phyloP scores from a whole-genome alignment of 768 basidiomycete species.

The Termitomyces sp. region DNA sequence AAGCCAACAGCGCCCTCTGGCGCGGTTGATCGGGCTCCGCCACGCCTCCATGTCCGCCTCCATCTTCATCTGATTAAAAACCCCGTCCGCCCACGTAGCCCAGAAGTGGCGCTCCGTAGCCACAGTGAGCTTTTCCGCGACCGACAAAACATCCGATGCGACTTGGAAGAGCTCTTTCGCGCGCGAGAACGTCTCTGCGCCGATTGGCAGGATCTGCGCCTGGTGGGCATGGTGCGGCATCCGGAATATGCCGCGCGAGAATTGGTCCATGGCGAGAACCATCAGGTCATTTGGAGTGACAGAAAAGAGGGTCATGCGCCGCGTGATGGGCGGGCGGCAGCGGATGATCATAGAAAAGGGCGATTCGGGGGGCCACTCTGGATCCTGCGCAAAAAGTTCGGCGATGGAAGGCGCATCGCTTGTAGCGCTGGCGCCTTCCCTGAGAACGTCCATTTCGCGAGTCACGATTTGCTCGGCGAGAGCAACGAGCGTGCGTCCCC shows the following conservation, averaged over 20 bases:
- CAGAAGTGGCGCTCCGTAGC: conserved; percentile 48
- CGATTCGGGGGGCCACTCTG: conserved; percentile 48
- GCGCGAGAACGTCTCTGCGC: conserved; percentile 43
- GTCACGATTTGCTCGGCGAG: conserved; percentile 52
- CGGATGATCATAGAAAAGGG: conserved; percentile 48
- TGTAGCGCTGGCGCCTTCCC: neutral
- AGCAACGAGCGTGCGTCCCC: conserved; percentile 63
- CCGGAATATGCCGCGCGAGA: conserved; percentile 65
- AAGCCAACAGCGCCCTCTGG: conserved; percentile 54
- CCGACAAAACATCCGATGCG: conserved; percentile 55
- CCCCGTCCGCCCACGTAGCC: conserved; percentile 58
- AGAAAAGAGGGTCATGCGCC: conserved; percentile 40
- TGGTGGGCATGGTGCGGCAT: conserved; percentile 51
- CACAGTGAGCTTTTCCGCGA: conserved; percentile 51
- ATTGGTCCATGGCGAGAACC: conserved; percentile 64
- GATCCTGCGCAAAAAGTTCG: conserved; percentile 33
- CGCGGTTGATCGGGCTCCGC: conserved; percentile 40
- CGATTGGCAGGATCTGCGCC: conserved; percentile 9
- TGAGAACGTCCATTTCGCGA: conserved; percentile 17
- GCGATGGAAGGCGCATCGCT: conserved; percentile 4
- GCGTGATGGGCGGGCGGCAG: conserved; percentile 47
- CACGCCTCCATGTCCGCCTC: conserved; percentile 52
- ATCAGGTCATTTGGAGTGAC: conserved; percentile 49
- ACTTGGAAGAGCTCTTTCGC: conserved; percentile 60
- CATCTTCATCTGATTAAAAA: conserved; percentile 64